Conservation (phyloP, 179 eudicot species). For the Beta lomatogona region DNA sequence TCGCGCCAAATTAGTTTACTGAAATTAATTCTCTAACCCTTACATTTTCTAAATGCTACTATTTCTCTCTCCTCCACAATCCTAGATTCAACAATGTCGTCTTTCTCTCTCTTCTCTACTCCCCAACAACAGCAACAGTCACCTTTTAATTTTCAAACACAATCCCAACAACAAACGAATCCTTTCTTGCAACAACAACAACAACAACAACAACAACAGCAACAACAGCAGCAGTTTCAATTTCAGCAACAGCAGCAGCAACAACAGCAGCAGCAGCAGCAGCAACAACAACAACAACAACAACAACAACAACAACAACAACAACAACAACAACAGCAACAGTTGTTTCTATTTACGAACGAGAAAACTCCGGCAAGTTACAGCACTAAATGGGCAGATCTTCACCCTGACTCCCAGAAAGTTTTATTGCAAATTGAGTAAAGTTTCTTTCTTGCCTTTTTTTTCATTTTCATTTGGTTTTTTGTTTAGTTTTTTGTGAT, state of each 20-base stretch:
- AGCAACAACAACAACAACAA: conserved; percentile 47
- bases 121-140: conserved; percentile 53
- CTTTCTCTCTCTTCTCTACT: conserved; percentile 38
- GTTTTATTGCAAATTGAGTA: conserved; percentile 83
- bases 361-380: conserved; percentile 84
- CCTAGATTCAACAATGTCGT: conserved; percentile 28
- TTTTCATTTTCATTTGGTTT: not conserved
- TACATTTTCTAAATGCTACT: not conserved
- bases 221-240: no score
- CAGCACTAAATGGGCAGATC: conserved; percentile 89
- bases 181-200: conserved; percentile 38
- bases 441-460: conserved; percentile 3
- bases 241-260: conserved; percentile 25
- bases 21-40: not conserved
- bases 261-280: conserved; percentile 28
- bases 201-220: conserved; percentile 29
- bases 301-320: conserved; percentile 56
- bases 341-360: conserved; percentile 73
- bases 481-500: not conserved
- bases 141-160: conserved; percentile 39
- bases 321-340: conserved; percentile 64
- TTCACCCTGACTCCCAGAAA: conserved; percentile 93
- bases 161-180: conserved; percentile 22
- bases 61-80: no score
- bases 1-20: conserved; percentile 8